Conservation (phyloP, 1,284 basidiomycete genomes). For the Baeospora myosura region DNA sequence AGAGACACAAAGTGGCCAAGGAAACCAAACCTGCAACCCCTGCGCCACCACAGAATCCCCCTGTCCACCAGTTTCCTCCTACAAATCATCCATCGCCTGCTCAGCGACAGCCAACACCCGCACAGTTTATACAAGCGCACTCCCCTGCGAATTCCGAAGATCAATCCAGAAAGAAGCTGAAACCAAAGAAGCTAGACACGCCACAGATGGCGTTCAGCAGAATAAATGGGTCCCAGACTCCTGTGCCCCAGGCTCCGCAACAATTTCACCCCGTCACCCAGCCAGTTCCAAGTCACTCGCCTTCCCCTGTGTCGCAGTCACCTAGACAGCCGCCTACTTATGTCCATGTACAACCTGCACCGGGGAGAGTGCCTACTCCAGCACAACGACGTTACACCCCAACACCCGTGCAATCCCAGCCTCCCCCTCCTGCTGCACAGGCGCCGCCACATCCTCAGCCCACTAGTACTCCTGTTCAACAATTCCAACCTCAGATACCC, state of each 20-base stretch:
- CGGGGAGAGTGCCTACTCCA: conserved; percentile 20
- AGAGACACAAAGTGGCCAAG: conserved; percentile 25
- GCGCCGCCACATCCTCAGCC: conserved; percentile 11
- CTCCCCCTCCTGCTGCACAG: conserved; percentile 13
- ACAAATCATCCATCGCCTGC: not conserved
- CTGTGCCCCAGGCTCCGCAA: not conserved
- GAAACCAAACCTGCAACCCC: conserved; percentile 20
- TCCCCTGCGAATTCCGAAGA: not conserved
- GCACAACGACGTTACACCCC: conserved; percentile 12
- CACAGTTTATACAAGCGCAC: conserved; percentile 1
- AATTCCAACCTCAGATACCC: conserved; percentile 19
- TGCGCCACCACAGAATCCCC: conserved; percentile 3
- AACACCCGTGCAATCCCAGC: not conserved
- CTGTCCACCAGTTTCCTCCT: not conserved
- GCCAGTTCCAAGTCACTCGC: not conserved
- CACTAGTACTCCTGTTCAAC: conserved; percentile 9
- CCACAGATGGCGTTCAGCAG: not conserved
- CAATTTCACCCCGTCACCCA: not conserved
- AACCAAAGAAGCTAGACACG: not conserved
- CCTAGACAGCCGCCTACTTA: not conserved
- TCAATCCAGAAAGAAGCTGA: conserved; percentile 1
- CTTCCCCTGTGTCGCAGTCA: not conserved
- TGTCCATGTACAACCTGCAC: not conserved
- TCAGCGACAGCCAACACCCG: conserved; percentile 1
- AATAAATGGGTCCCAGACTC: not conserved